phyloP scores from a whole-genome alignment of 306 rosid genomes.

The Rosa chinensis region DNA sequence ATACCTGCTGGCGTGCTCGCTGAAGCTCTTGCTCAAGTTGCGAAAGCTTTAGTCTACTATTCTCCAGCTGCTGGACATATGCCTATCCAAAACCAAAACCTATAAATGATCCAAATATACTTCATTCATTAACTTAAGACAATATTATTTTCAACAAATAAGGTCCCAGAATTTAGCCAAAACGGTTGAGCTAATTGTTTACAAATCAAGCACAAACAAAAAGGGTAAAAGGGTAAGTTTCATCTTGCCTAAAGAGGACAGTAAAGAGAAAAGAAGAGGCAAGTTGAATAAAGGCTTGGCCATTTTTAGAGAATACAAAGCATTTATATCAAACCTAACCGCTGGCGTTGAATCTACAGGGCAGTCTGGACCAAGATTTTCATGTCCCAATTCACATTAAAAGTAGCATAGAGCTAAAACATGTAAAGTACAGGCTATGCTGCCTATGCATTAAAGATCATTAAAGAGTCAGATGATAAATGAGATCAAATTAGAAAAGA shows the following conservation, averaged over 20 bases:
- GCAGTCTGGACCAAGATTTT: not conserved
- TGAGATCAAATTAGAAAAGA: not conserved
- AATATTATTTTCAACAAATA: constrained; percentile 3
- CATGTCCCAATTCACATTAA: not conserved
- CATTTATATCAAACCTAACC: constrained; percentile 8
- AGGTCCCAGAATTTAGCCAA: not conserved
- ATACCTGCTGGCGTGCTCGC: constrained; percentile 79
- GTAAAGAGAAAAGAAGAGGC: not conserved
- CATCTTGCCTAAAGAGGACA: not conserved
- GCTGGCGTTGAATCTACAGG: constrained; percentile 1
- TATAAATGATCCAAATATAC: constrained; percentile 41
- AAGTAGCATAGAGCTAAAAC: not conserved
- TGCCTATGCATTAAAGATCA: not conserved
- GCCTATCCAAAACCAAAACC: constrained; percentile 73
- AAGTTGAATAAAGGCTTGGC: not conserved
- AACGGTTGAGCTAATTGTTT: not conserved
- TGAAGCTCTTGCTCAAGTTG: constrained; percentile 83
- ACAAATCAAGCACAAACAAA: too few species aligned
- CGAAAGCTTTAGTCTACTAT: constrained; percentile 56
- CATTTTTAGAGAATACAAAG: not conserved
- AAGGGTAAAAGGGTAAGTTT: not conserved
- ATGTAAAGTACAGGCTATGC: not conserved
- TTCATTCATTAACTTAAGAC: constrained; percentile 30
- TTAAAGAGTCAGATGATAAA: not conserved
- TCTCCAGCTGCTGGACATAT: constrained; percentile 83